Conservation (phyloP, 2,329 filamentous ascomycete species). For the Cladosporium phlei region DNA sequence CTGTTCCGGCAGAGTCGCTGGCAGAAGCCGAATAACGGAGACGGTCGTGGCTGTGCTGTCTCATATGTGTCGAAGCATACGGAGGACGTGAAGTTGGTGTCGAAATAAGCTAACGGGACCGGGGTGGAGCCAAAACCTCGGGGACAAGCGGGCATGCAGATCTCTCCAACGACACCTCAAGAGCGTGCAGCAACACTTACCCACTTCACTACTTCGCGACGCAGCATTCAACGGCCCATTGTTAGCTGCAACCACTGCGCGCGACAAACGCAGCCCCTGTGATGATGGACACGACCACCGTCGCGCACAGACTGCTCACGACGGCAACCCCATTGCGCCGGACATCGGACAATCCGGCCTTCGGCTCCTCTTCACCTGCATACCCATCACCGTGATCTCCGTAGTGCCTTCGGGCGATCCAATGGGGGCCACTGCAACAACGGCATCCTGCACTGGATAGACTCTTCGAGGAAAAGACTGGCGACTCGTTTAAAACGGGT, state of each 20-base stretch:
- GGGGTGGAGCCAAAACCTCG: neutral
- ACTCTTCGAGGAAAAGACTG: neutral
- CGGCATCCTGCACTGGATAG: conserved; percentile 1
- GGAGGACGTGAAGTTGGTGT: neutral
- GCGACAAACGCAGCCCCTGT: neutral
- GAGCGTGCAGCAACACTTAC: no score
- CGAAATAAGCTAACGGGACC: neutral
- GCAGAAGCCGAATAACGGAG: neutral
- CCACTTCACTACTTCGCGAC: neutral
- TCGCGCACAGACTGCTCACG: conserved; percentile 7
- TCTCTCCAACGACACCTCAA: neutral
- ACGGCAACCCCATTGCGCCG: neutral
- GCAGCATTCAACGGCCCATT: neutral
- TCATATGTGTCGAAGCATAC: neutral
- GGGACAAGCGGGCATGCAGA: neutral
- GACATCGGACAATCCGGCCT: conserved; percentile 13
- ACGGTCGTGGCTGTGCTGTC: neutral
- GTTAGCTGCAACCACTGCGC: neutral
- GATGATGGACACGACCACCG: neutral
- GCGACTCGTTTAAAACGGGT: no score
- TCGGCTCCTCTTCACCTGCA: conserved; percentile 14
- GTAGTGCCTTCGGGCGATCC: conserved; percentile 9
- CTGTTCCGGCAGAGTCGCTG: neutral
- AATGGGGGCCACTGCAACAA: neutral
- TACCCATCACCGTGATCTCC: conserved; percentile 9